Evolutionary conservation across 75 land plant genomes (phyloP), one percentile per base, ranked within the genome.

Genomic region (Pinus tabuliformis): DNA sequence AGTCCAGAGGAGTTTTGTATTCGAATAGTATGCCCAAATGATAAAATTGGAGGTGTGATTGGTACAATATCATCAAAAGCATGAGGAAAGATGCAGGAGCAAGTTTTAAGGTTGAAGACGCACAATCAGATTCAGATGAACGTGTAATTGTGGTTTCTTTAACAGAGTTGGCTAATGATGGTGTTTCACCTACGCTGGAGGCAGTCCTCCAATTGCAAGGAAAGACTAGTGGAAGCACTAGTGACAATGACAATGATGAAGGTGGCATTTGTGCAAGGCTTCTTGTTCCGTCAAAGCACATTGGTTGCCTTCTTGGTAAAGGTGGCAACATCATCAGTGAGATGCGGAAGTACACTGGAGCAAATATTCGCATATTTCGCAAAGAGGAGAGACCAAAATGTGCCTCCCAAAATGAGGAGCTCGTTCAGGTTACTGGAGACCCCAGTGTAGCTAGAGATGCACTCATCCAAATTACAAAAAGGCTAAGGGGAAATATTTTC

Each of bases 361-460:
- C 83, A 30, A 30, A 30, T 30, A 30, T 30, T 30, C 30, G 30
- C 30, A 30, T 30, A 30, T 30, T 30, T 30, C 30, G 30, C 30
- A 30, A 30, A 30, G 30, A 30, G 30, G 30, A 30, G 30, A 0
- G 82, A 36, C 98, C 93, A 0, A 88, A 78, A 59, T 87, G 87
- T 85, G 92, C 91, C 75, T 72, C 72, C 71, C 85, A 80, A 5
- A 77, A 75, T 74, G 92, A 93, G 76, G 99, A 97, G 60, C 91
- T 89, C 75, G 92, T 97, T n/a, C 93, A 94, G 98, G 99, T 96
- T 2, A 18, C 73, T 76, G 98, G 99, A 71, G 91, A 94, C 64
- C 78, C 87, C 52, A 76, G 58, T 42, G 79, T 82, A 39, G 81
- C 86, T 21, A 83, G 93, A 74, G 95, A 95, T 76, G 99, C 99